These are phyloP conservation scores for Vicia faba DNA, from an alignment of 306 rosid genomes.

Conservation along the genomic window DNA sequence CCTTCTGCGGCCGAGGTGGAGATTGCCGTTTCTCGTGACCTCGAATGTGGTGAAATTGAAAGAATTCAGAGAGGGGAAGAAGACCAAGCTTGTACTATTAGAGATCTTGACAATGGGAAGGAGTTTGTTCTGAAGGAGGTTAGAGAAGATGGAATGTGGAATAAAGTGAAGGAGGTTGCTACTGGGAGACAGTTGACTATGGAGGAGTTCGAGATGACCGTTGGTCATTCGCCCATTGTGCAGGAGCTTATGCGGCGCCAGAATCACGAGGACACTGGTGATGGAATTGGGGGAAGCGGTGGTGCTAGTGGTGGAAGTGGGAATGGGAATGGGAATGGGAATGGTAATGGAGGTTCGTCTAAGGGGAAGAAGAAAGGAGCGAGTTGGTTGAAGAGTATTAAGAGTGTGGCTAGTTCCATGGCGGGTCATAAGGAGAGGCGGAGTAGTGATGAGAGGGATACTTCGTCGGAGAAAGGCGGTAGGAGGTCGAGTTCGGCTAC, in stretches of 20 bases:
- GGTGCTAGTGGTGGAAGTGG: conserved; percentile 38
- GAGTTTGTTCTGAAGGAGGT: conserved; percentile 93
- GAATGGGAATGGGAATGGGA: conserved; percentile 27
- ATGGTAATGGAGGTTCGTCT: not conserved
- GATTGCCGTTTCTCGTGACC: too few species aligned
- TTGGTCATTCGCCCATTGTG: conserved; percentile 96
- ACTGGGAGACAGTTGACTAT: conserved; percentile 91
- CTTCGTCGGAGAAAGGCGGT: conserved; percentile 88
- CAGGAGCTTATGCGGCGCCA: conserved; percentile 93
- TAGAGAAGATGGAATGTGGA: conserved; percentile 75
- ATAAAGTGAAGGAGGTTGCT: conserved; percentile 79
- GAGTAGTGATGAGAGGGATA: conserved; percentile 91
- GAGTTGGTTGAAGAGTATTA: conserved; percentile 81
- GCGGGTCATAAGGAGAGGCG: conserved; percentile 73
- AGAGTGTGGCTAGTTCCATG: conserved; percentile 68
- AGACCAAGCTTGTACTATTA: conserved; percentile 62
- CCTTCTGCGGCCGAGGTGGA: not conserved
- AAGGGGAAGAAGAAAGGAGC: conserved; percentile 87
- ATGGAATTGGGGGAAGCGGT: not conserved
- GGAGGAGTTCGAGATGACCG: conserved; percentile 98
- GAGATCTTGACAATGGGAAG: conserved; percentile 90
- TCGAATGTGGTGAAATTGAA: not conserved
- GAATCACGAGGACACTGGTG: conserved; percentile 58
- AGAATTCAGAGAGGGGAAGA: not conserved
- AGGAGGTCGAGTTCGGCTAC: conserved; percentile 95